Conservation (phyloP, 2,329 filamentous ascomycete genomes). For the Aspergillus jensenii region DNA sequence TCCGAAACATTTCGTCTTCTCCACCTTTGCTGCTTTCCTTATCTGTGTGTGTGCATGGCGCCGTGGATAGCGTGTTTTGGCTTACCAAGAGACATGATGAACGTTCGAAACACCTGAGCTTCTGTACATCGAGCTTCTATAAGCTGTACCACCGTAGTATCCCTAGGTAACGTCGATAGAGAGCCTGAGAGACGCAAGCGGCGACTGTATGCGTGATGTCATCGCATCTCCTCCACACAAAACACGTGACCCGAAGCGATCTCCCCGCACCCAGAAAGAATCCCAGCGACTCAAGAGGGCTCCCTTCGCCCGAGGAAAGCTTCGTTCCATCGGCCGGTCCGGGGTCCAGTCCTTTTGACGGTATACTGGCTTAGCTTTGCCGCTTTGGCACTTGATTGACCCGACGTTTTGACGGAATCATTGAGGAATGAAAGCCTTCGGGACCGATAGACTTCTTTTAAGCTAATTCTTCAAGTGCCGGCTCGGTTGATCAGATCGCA, state of each 20-base stretch:
- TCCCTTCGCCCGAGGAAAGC: slow-evolving; percentile 12
- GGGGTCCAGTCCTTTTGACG: background rate
- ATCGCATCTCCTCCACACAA: background rate
- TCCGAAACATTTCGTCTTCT: slow-evolving; percentile 16
- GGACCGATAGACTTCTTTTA: background rate
- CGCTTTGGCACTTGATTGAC: background rate
- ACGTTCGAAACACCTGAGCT: background rate
- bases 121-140: background rate
- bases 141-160: background rate
- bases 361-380: background rate
- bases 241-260: background rate
- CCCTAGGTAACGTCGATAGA: no score
- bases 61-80: slow-evolving; percentile 16
- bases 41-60: slow-evolving; percentile 13
- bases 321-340: background rate
- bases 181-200: background rate
- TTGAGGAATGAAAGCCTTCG: background rate
- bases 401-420: background rate
- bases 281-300: background rate
- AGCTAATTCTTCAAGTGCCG: slow-evolving; percentile 1
- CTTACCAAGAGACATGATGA: slow-evolving; percentile 16
- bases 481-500: background rate
- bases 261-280: background rate
- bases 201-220: background rate
- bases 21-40: slow-evolving; percentile 11